phyloP scores from a whole-genome alignment of 2,329 filamentous ascomycete genomes.

The Arthroderma sp. region DNA sequence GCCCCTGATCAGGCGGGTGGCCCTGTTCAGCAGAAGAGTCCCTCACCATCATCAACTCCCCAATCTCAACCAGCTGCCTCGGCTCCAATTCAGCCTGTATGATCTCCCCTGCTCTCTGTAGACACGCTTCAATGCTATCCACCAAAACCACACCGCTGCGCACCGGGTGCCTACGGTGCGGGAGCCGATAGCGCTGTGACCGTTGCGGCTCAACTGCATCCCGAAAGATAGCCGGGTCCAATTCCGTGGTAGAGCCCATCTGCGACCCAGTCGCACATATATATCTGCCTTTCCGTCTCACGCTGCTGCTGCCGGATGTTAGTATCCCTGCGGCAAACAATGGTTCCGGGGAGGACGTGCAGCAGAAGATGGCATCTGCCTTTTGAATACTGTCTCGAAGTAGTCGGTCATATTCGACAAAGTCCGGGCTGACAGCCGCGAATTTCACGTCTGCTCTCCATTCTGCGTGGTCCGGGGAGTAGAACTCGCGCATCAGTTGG shows the following conservation, averaged over 20 bases:
- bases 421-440: slow-evolving; percentile 53
- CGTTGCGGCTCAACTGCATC: slow-evolving; percentile 40
- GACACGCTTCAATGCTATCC: slow-evolving; percentile 60
- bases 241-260: slow-evolving; percentile 63
- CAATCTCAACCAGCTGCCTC: slow-evolving; percentile 71
- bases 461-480: slow-evolving; percentile 39
- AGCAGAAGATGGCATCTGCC: slow-evolving; percentile 77
- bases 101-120: slow-evolving; percentile 77
- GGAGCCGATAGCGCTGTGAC: slow-evolving; percentile 23
- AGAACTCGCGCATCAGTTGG: slow-evolving; percentile 40
- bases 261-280: slow-evolving; percentile 38
- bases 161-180: slow-evolving; percentile 37
- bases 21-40: slow-evolving; percentile 33
- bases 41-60: slow-evolving; percentile 60
- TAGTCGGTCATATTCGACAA: slow-evolving; percentile 55
- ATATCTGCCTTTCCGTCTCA: slow-evolving; percentile 31
- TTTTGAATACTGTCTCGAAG: slow-evolving; percentile 54
- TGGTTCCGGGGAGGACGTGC: slow-evolving; percentile 60
- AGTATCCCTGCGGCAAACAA: slow-evolving; percentile 64
- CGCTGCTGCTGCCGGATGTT: slow-evolving; percentile 40
- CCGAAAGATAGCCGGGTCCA: slow-evolving; percentile 62
- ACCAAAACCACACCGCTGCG: slow-evolving; percentile 49
- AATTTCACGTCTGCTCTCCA: slow-evolving; percentile 58
- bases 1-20: slow-evolving; percentile 25
- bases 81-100: slow-evolving; percentile 62